Conservation (phyloP, 2,329 filamentous ascomycete genomes). For the Cryphonectria naterciae region DNA sequence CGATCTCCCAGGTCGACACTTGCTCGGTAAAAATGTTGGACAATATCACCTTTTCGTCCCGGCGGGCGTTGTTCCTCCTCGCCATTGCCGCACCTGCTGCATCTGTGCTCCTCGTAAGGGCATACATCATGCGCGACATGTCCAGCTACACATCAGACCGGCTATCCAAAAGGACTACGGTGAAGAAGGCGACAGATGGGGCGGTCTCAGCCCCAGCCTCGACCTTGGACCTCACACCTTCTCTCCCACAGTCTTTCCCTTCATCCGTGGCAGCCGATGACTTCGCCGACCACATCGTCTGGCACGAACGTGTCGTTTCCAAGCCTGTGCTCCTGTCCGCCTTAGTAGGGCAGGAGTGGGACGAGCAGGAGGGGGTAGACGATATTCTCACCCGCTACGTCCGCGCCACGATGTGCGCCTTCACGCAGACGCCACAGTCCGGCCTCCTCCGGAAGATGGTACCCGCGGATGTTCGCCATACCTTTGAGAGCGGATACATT, state of each 20-base stretch:
- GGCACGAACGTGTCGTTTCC: constrained; percentile 16
- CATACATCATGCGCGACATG: constrained; percentile 15
- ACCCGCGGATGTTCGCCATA: background rate
- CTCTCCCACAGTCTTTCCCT: constrained; percentile 13
- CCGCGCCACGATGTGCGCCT: constrained; percentile 19
- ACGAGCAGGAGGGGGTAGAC: background rate
- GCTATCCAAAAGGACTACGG: background rate
- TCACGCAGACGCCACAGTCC: constrained; percentile 18
- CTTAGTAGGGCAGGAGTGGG: background rate
- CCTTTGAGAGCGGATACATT: constrained; percentile 13
- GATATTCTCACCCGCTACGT: constrained; percentile 18
- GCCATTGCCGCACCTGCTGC: background rate
- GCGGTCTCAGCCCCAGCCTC: background rate
- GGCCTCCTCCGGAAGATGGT: constrained; percentile 15
- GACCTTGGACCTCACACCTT: background rate
- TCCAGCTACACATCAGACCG: constrained; percentile 1
- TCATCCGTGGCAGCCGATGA: background rate
- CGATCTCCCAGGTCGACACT: background rate
- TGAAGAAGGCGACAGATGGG: background rate
- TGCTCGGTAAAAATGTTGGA: background rate
- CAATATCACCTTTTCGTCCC: background rate
- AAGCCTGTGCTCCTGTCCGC: constrained; percentile 2
- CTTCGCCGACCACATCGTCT: background rate
- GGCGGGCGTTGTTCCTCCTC: background rate
- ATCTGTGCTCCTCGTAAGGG: constrained; percentile 3